Evolutionary conservation across 176 grass and related monocot species (phyloP).

Genomic region (Triticum dicoccoides): DNA sequence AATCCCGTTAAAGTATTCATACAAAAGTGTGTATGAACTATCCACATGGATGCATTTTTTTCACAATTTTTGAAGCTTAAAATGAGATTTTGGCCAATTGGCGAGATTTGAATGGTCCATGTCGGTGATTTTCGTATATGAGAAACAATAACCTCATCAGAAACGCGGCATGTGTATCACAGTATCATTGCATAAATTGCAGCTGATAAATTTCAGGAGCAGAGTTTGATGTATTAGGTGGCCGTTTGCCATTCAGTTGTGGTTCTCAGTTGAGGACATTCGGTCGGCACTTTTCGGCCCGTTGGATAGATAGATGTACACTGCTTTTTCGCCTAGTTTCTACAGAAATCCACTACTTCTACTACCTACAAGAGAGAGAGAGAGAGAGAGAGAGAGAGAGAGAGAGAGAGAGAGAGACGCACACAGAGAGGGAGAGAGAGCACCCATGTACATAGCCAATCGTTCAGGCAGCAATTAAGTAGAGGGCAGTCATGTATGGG

Average conservation of each 20-base stretch:
- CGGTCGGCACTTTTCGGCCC: neutral
- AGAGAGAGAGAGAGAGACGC: too few species aligned
- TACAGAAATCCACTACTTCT: neutral
- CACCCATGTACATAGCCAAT: neutral
- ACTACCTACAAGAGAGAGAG: neutral
- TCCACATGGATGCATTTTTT: too few species aligned
- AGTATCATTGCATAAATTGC: neutral
- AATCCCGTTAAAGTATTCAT: too few species aligned
- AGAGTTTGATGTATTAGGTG: neutral
- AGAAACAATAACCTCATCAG: too few species aligned
- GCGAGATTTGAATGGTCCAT: too few species aligned
- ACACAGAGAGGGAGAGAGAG: too few species aligned
- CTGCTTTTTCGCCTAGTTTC: neutral
- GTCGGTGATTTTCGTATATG: too few species aligned
- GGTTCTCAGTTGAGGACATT: neutral
- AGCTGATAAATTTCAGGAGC: neutral
- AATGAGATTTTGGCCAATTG: too few species aligned
- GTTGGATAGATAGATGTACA: neutral
- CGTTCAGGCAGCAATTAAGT: conserved; percentile 3
- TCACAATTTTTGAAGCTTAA: too few species aligned
- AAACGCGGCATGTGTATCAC: neutral
- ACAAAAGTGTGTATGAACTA: too few species aligned
- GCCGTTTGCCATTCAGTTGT: neutral
- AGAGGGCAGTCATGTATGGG: conserved; percentile 42
- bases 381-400: too few species aligned